Percentiles rank a stretch among this genome's conserved stretches.
Evolutionary conservation across 1,139 yeast genomes (phyloP).

Genomic region (Geotrichum klebahnii): DNA sequence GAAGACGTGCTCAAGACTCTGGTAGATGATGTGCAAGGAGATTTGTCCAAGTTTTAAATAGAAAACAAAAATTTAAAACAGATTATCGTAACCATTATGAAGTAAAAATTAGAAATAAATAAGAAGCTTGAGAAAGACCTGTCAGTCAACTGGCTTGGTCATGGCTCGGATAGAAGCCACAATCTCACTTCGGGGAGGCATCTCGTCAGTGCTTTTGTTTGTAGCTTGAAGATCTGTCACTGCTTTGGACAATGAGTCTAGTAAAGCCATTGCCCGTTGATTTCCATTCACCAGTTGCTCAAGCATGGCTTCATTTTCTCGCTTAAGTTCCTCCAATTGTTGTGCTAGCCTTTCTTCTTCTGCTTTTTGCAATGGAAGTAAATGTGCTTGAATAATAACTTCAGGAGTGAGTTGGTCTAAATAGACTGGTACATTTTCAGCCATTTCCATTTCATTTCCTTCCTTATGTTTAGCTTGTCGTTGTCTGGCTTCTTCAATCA

Average conservation of each 20-base stretch:
- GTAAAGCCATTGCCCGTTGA: constrained; percentile 7
- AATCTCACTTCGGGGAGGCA: constrained; percentile 5
- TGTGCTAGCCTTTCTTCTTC: constrained; percentile 9
- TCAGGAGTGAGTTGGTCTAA: constrained; percentile 36
- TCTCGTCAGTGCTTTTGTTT: constrained; percentile 6
- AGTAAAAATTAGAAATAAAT: not conserved
- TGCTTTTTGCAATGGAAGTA: constrained; percentile 29
- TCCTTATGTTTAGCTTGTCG: constrained; percentile 13
- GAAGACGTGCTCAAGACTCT: constrained; percentile 72
- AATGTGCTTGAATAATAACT: constrained; percentile 34
- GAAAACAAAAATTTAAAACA: not conserved
- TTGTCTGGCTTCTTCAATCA: constrained; percentile 52
- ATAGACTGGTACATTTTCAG: constrained; percentile 27
- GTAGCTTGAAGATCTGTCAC: constrained; percentile 5
- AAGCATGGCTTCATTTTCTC: constrained; percentile 5
- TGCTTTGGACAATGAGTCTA: constrained; percentile 3
- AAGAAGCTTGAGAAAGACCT: not conserved
- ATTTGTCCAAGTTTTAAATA: constrained; percentile 24
- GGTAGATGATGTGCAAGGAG: constrained; percentile 53
- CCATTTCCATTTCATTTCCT: not conserved
- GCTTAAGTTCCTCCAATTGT: constrained; percentile 6
- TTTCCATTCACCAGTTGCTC: not conserved
- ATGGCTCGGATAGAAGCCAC: constrained; percentile 5
- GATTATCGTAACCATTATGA: not conserved
- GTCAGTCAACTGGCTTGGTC: not conserved